A percentile compares a stretch with the other conserved stretches of the same genome.
These are phyloP conservation scores for Lachancea thermotolerans DNA, from an alignment of 805 yeast species.

Conservation along the genomic window DNA sequence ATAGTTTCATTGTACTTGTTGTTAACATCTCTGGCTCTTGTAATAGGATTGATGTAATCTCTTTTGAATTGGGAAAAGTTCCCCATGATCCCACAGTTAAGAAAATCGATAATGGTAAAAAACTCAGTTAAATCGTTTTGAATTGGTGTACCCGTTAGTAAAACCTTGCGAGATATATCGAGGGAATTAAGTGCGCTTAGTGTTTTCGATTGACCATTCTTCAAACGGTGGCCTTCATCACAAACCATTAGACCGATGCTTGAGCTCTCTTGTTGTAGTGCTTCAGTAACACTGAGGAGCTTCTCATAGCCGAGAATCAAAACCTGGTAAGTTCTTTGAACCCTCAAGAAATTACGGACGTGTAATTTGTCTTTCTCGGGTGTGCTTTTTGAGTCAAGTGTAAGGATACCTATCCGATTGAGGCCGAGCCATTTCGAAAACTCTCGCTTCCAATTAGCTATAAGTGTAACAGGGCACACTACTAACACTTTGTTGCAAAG, in stretches of 20 bases:
- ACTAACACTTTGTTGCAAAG: conserved; percentile 56
- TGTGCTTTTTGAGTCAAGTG: conserved; percentile 44
- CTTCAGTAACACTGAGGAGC: conserved; percentile 46
- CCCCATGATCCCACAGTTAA: conserved; percentile 81
- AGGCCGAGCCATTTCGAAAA: conserved; percentile 82
- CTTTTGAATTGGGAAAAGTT: conserved; percentile 50
- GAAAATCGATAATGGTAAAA: conserved; percentile 69
- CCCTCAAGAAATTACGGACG: conserved; percentile 53
- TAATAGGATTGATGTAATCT: conserved; percentile 62
- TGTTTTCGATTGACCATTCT: conserved; percentile 65
- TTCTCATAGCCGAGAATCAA: conserved; percentile 86
- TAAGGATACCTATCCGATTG: conserved; percentile 58
- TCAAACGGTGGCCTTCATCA: conserved; percentile 93
- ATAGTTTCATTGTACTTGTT: conserved; percentile 46
- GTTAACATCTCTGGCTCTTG: conserved; percentile 58
- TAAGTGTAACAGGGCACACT: conserved; percentile 87
- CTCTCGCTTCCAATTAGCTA: conserved; percentile 82
- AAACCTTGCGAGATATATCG: conserved; percentile 47
- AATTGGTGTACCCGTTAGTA: conserved; percentile 86
- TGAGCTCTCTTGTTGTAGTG: conserved; percentile 37
- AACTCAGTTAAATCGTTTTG: conserved; percentile 88
- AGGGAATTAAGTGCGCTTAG: conserved; percentile 54
- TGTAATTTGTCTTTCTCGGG: conserved; percentile 49
- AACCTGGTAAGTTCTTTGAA: conserved; percentile 68
- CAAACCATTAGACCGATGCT: conserved; percentile 69